phyloP scores from a whole-genome alignment of 345 rosid species.

The Citrus sp. region DNA sequence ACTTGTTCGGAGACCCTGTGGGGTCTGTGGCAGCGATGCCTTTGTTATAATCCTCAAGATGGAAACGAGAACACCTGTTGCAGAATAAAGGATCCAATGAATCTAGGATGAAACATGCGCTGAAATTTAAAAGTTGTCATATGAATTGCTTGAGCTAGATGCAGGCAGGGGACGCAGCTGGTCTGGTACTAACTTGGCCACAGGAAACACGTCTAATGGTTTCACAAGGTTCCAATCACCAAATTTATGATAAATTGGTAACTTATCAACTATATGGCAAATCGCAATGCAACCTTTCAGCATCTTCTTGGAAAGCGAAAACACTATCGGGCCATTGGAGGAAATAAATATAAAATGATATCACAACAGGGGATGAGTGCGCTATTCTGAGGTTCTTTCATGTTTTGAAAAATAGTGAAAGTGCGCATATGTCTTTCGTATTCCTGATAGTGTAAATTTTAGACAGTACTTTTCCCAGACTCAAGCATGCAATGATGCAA shows the following conservation, averaged over 20 bases:
- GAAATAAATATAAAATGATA: background rate
- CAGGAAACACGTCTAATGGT: background rate
- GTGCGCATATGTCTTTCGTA: background rate
- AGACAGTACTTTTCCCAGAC: background rate
- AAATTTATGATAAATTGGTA: no score
- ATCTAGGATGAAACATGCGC: background rate
- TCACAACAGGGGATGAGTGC: background rate
- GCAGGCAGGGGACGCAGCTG: background rate
- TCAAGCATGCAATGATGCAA: background rate
- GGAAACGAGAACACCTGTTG: constrained; percentile 70
- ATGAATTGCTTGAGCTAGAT: background rate
- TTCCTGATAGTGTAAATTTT: background rate
- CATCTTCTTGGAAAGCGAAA: background rate
- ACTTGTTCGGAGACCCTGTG: constrained; percentile 65
- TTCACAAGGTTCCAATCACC: background rate
- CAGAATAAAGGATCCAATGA: background rate
- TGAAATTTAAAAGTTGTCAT: background rate
- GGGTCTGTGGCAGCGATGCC: constrained; percentile 73
- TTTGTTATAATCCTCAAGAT: constrained; percentile 75
- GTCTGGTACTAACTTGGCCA: background rate
- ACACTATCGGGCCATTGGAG: background rate
- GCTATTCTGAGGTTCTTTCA: background rate
- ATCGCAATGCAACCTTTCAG: no score
- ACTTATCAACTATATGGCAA: background rate
- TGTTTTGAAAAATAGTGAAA: background rate